Evolutionary conservation across 768 basidiomycete genomes (phyloP).

Genomic region (Phaffia australis): DNA sequence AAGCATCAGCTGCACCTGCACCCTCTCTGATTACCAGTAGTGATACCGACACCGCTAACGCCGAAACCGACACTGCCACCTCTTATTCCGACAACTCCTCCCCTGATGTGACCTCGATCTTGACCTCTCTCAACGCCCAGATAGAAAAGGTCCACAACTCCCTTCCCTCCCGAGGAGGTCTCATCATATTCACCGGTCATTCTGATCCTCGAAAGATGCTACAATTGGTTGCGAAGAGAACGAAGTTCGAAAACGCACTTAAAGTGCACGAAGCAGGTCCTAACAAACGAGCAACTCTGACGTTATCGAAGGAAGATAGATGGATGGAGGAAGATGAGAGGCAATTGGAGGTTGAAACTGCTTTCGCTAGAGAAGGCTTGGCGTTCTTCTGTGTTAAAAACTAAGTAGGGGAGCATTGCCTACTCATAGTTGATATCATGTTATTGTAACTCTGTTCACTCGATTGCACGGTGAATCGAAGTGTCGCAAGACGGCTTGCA

Average conservation of each 20-base stretch:
- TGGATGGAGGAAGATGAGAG: slow-evolving; percentile 72
- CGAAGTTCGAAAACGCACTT: slow-evolving; percentile 52
- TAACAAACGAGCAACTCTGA: slow-evolving; percentile 41
- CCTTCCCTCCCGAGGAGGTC: slow-evolving; percentile 66
- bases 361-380: slow-evolving; percentile 67
- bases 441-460: too few relatives aligned
- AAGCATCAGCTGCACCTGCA: neutral
- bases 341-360: slow-evolving; percentile 67
- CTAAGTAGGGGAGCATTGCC: too few relatives aligned
- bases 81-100: slow-evolving; percentile 17
- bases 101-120: slow-evolving; percentile 30
- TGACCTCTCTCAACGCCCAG: slow-evolving; percentile 51
- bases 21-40: neutral
- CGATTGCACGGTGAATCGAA: too few relatives aligned
- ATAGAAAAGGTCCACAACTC: slow-evolving; percentile 53
- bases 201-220: slow-evolving; percentile 76
- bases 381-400: slow-evolving; percentile 55
- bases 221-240: slow-evolving; percentile 56
- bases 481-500: too few relatives aligned
- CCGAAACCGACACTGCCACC: slow-evolving; percentile 37
- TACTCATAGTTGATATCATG: too few relatives aligned
- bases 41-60: slow-evolving; percentile 34
- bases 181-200: slow-evolving; percentile 80
- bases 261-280: slow-evolving; percentile 41
- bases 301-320: slow-evolving; percentile 42